Evolutionary conservation across 1,284 basidiomycete genomes (phyloP).

Genomic region (Moesziomyces globuligerus): DNA sequence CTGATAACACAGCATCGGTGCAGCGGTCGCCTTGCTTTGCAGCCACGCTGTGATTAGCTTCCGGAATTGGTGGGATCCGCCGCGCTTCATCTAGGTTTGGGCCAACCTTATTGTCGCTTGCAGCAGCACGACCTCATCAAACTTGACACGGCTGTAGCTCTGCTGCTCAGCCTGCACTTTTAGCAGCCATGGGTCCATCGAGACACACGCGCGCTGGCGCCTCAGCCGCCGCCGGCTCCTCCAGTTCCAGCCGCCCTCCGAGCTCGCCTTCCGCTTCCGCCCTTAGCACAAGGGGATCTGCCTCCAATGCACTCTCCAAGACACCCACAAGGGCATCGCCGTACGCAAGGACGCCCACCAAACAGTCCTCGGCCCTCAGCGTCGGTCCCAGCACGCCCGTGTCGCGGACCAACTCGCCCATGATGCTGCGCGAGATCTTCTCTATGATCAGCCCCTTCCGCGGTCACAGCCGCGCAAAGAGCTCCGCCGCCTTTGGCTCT

Average conservation of each 20-base stretch:
- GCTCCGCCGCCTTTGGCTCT: slow-evolving; percentile 44
- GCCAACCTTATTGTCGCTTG: slow-evolving; percentile 7
- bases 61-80: neutral
- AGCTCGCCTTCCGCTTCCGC: slow-evolving; percentile 17
- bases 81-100: slow-evolving; percentile 27
- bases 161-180: neutral
- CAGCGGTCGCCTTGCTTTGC: slow-evolving; percentile 2
- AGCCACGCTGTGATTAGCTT: slow-evolving; percentile 9
- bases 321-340: slow-evolving; percentile 34
- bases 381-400: slow-evolving; percentile 34
- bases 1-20: slow-evolving; percentile 6
- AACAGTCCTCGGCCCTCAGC: slow-evolving; percentile 15
- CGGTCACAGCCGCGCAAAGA: slow-evolving; percentile 24
- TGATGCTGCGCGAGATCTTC: slow-evolving; percentile 47
- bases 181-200: slow-evolving; percentile 29
- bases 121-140: slow-evolving; percentile 9
- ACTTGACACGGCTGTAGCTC: neutral
- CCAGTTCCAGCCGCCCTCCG: slow-evolving; percentile 13
- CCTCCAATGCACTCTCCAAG: slow-evolving; percentile 6
- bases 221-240: slow-evolving; percentile 12
- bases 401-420: slow-evolving; percentile 37
- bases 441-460: slow-evolving; percentile 50
- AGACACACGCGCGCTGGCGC: slow-evolving; percentile 26
- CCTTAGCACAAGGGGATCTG: slow-evolving; percentile 1
- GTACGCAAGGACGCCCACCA: slow-evolving; percentile 39